Evolutionary conservation across 805 yeast species (phyloP), one percentile per base, ranked within the genome.

Genomic region (Lachancea mirantina): DNA sequence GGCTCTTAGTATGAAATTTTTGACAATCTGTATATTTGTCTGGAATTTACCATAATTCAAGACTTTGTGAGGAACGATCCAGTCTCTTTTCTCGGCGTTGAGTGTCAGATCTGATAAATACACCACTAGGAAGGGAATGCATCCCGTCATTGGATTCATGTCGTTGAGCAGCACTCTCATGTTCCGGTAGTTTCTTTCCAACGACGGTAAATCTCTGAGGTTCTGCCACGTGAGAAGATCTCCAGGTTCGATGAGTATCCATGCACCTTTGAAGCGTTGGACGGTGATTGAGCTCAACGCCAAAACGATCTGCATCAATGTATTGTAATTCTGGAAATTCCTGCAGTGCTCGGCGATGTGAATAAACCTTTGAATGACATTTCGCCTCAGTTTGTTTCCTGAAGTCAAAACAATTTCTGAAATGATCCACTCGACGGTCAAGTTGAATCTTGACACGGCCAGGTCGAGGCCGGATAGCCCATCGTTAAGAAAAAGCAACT

Each of bases 361-460:
- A 38, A 89, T 84, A 47, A 83, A 85, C 43, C 89, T 67, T n/a
- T 85, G 77, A n/a, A 88, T 72, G 1, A 88, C 70, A 35, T 74
- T 67, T 26, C 76, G 73, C 43, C 89, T 67, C 43, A 84, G 72
- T 3, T 63, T 65, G 16, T 72, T 64, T 26, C 68, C 62, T 35
- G 66, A 67, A 7, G 95, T 84, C 39, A 89, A 61, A 10, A 85
- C 56, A 35, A 92, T 74, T 61, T 89, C 96, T 0, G 95, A 84
- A 20, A 84, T 76, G 24, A 88, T 77, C 97, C 97, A 89, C 47
- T 84, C 84, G 5, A 84, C 88, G 63, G 84, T 78, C 38, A 89
- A 62, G 51, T 89, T 88, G 66, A 88, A 92, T 39, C 98, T 65
- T 0, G 94, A 70, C 23, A 85, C 77, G 8, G 84, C 85, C 29